Conservation (phyloP, 2,329 filamentous ascomycete species). For the Arthrinium phaeospermum region DNA sequence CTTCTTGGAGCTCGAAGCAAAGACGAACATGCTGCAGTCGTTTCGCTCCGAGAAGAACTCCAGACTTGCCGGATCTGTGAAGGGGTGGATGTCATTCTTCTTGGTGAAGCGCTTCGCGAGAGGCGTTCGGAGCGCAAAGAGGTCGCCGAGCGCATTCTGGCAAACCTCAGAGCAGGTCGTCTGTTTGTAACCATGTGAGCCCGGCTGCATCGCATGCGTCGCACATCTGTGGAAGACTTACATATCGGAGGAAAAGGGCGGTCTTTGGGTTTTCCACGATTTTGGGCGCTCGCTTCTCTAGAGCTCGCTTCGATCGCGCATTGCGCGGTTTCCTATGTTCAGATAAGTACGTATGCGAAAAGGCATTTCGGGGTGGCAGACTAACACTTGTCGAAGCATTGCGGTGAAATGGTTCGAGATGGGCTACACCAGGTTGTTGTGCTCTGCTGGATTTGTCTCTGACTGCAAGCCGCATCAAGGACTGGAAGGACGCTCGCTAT, state of each 20-base stretch:
- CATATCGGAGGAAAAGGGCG: conserved; percentile 74
- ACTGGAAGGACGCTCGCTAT: not conserved
- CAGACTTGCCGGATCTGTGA: conserved; percentile 85
- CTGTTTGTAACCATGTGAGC: conserved; percentile 53
- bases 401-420: not conserved
- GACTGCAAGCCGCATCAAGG: not conserved
- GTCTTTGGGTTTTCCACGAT: conserved; percentile 87
- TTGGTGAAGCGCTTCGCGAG: conserved; percentile 91
- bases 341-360: not conserved
- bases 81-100: conserved; percentile 95
- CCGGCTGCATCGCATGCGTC: not conserved
- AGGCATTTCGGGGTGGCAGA: not conserved
- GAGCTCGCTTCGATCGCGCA: conserved; percentile 91
- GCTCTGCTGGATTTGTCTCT: not conserved
- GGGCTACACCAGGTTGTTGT: conserved; percentile 1
- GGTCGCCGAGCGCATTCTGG: conserved; percentile 83
- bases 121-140: conserved; percentile 84
- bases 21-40: conserved; percentile 84
- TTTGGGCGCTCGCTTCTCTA: conserved; percentile 93
- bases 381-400: conserved; percentile 26
- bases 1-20: conserved; percentile 88
- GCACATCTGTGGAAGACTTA: not conserved
- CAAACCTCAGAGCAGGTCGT: conserved; percentile 83
- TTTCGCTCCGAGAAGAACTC: conserved; percentile 98
- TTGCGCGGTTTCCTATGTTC: conserved; percentile 61